phyloP scores from a whole-genome alignment of 106 monocot genomes.

The Dioscorea alata region DNA sequence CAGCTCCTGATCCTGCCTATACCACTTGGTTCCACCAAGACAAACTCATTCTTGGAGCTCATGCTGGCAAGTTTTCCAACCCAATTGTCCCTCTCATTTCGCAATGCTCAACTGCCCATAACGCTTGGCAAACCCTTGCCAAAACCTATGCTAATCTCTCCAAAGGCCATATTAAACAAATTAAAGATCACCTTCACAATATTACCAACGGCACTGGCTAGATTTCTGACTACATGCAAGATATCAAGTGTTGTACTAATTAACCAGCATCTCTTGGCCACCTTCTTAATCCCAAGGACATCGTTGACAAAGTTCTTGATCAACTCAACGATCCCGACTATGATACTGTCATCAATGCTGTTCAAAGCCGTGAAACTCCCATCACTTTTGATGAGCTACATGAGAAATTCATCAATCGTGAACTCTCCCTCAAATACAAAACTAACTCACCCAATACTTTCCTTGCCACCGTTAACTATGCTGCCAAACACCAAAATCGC shows the following conservation, averaged over 20 bases:
- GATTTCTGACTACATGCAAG: background rate
- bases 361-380: background rate
- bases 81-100: too few species aligned
- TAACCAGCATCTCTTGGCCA: background rate
- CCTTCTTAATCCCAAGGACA: background rate
- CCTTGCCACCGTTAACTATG: too few species aligned
- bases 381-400: constrained; percentile 4
- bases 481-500: too few species aligned
- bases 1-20: too few species aligned
- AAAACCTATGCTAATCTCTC: constrained; percentile 7
- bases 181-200: background rate
- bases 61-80: too few species aligned
- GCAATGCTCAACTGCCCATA: too few species aligned
- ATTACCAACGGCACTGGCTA: background rate
- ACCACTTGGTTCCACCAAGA: too few species aligned
- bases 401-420: background rate
- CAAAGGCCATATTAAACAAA: background rate
- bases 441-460: too few species aligned
- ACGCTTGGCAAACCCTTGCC: constrained; percentile 10
- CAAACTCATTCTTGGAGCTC: too few species aligned
- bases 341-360: background rate
- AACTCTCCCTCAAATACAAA: too few species aligned
- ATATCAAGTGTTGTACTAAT: background rate
- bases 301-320: background rate
- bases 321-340: background rate